Conservation (phyloP, 352 stramenopile genomes). For the Globisporangium echinulatum region DNA sequence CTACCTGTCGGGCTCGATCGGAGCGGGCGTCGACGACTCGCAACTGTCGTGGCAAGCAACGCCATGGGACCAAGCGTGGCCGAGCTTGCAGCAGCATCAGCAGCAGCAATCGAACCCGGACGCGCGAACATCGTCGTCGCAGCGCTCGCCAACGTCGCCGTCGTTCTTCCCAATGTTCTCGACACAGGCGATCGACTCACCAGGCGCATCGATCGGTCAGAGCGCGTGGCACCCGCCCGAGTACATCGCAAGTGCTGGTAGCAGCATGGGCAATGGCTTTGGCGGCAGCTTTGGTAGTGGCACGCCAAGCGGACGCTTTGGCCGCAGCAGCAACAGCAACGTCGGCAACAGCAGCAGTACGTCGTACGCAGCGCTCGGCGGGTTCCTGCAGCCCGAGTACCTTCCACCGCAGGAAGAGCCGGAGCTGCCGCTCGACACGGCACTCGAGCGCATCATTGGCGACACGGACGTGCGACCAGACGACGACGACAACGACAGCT, state of each 20-base stretch:
- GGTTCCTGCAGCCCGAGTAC: conserved; percentile 60
- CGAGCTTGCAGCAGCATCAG: conserved; percentile 21
- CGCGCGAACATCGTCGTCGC: conserved; percentile 27
- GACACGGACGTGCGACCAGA: conserved; percentile 8
- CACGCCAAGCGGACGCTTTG: not conserved
- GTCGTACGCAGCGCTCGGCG: conserved; percentile 48
- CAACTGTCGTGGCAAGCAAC: conserved; percentile 46
- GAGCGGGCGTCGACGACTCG: conserved; percentile 24
- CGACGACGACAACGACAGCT: conserved; percentile 3
- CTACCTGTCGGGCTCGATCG: conserved; percentile 38
- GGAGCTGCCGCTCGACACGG: conserved; percentile 41
- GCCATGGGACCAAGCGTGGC: conserved; percentile 52
- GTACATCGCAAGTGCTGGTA: conserved; percentile 22
- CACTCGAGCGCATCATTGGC: conserved; percentile 30
- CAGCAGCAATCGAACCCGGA: conserved; percentile 11
- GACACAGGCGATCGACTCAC: conserved; percentile 14
- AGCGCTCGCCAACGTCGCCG: conserved; percentile 29
- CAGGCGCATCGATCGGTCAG: conserved; percentile 5
- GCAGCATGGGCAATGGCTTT: conserved; percentile 36
- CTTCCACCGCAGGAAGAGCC: conserved; percentile 31
- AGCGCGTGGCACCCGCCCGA: conserved; percentile 20
- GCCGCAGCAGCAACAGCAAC: not conserved
- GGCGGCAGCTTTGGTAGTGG: conserved; percentile 5
- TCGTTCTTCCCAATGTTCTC: conserved; percentile 60
- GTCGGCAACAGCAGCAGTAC: conserved; percentile 8